Evolutionary conservation across 805 yeast genomes (phyloP).

Genomic region (Candida nitratophila): DNA sequence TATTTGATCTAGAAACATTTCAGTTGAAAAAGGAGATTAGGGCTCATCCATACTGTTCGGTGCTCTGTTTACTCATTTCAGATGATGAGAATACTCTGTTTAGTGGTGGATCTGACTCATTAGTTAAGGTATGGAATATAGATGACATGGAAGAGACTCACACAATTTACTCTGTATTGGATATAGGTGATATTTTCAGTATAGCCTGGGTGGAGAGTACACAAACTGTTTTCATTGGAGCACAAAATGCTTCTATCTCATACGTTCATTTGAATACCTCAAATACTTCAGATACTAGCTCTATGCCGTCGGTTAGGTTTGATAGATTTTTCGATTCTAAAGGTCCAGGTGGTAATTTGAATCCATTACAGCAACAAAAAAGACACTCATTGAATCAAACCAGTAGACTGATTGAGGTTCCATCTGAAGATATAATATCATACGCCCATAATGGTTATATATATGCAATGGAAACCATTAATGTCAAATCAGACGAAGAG

Average conservation of each 20-base stretch:
- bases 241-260: slow-evolving; percentile 84
- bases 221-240: slow-evolving; percentile 71
- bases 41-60: slow-evolving; percentile 70
- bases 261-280: slow-evolving; percentile 46
- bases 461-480: slow-evolving; percentile 50
- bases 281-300: slow-evolving; percentile 23
- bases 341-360: slow-evolving; percentile 65
- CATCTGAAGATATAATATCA: slow-evolving; percentile 53
- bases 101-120: slow-evolving; percentile 85
- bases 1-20: slow-evolving; percentile 61
- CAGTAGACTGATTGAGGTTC: slow-evolving; percentile 55
- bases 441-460: slow-evolving; percentile 93
- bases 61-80: slow-evolving; percentile 58
- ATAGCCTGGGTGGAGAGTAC: slow-evolving; percentile 57
- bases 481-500: slow-evolving; percentile 9
- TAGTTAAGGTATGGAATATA: slow-evolving; percentile 68
- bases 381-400: slow-evolving; percentile 11
- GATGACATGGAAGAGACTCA: slow-evolving; percentile 38
- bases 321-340: slow-evolving; percentile 85
- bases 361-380: slow-evolving; percentile 11
- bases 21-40: slow-evolving; percentile 43
- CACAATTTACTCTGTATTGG: slow-evolving; percentile 76
- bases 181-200: slow-evolving; percentile 91
- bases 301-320: slow-evolving; percentile 59
- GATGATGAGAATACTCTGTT: slow-evolving; percentile 54